Conservation (phyloP, 164 flowering plant genomes). For the Cinnamomum micranthum region DNA sequence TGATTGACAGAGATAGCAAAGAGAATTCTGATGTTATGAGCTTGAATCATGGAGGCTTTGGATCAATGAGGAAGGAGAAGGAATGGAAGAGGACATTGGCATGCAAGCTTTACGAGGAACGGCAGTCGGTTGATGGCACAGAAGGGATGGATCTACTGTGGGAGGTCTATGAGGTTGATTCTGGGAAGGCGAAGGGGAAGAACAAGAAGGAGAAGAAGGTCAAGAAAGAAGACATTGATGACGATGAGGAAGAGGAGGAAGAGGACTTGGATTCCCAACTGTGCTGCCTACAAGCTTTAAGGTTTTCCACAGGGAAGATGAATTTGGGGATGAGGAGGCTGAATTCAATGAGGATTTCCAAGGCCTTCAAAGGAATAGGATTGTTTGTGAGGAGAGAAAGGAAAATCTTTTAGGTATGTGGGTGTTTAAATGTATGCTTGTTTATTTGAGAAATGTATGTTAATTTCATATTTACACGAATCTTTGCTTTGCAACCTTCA, state of each 20-base stretch:
- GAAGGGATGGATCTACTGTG: conserved; percentile 91
- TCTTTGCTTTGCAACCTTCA: neutral
- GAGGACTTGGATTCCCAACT: conserved; percentile 35
- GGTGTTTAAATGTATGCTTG: conserved; percentile 2
- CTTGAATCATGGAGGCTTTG: conserved; percentile 33
- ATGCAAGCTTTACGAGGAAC: conserved; percentile 88
- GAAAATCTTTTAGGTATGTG: conserved; percentile 8
- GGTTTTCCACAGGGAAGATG: conserved; percentile 81
- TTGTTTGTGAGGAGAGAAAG: conserved; percentile 46
- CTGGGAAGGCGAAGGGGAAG: conserved; percentile 17
- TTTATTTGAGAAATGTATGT: conserved; percentile 3
- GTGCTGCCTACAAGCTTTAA: conserved; percentile 86
- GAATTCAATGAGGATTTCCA: conserved; percentile 56
- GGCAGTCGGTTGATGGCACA: conserved; percentile 25
- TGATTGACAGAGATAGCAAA: neutral
- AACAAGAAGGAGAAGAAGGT: conserved; percentile 19
- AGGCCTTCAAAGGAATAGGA: conserved; percentile 72
- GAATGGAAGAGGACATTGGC: conserved; percentile 94
- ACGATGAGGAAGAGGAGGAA: conserved; percentile 23
- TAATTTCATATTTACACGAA: neutral
- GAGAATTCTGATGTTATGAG: conserved; percentile 5
- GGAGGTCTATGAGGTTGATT: conserved; percentile 71
- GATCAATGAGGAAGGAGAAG: conserved; percentile 76
- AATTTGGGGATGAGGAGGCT: conserved; percentile 75
- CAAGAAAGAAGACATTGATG: conserved; percentile 11